Evolutionary conservation across 2,329 filamentous ascomycete genomes (phyloP).

Genomic region (Colletotrichum sp.): DNA sequence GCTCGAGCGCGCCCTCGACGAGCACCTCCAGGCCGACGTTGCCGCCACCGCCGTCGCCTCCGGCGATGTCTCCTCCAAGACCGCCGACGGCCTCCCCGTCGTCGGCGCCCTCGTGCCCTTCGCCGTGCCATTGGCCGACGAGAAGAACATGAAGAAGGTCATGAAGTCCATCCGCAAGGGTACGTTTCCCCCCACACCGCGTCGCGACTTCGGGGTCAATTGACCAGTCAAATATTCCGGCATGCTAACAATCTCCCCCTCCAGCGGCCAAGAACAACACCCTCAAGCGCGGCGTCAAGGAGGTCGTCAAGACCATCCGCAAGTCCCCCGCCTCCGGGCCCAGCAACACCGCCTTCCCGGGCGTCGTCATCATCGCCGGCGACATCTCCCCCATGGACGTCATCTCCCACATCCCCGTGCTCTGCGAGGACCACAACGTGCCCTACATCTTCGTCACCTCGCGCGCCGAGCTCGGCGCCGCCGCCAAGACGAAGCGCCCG

Average conservation of each 20-base stretch:
- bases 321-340: conserved; percentile 80
- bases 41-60: conserved; percentile 46
- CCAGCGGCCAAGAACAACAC: conserved; percentile 93
- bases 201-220: not conserved
- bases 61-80: conserved; percentile 50
- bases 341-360: conserved; percentile 66
- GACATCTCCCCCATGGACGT: conserved; percentile 99
- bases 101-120: conserved; percentile 78
- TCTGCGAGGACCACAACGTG: conserved; percentile 97
- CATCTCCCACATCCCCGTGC: conserved; percentile 95
- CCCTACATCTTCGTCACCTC: conserved; percentile 96
- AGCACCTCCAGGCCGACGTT: conserved; percentile 64
- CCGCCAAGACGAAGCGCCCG: conserved; percentile 92
- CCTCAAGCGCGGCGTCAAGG: conserved; percentile 97
- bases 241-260: not conserved
- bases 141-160: conserved; percentile 73
- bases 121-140: conserved; percentile 79
- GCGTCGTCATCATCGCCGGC: conserved; percentile 89
- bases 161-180: conserved; percentile 63
- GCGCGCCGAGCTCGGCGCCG: conserved; percentile 90
- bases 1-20: conserved; percentile 68
- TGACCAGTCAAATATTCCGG: not conserved
- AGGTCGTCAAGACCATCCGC: conserved; percentile 97
- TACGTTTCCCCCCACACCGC: conserved; percentile 35
- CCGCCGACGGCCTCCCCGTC: conserved; percentile 37